These are phyloP conservation scores for Monosporozyma aquatica DNA, from an alignment of 805 yeast species.

Conservation along the genomic window DNA sequence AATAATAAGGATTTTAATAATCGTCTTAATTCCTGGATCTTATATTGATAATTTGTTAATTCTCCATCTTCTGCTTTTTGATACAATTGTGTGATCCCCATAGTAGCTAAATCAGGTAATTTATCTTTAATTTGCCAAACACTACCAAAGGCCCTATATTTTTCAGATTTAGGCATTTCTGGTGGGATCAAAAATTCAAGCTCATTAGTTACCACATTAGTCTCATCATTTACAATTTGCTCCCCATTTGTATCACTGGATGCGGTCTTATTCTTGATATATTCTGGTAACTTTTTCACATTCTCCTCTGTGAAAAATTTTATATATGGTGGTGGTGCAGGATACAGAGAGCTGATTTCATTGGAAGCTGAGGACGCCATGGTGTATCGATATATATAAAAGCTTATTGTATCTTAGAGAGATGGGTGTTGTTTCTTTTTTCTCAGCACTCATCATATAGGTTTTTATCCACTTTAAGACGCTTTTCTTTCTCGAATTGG, in stretches of 20 bases:
- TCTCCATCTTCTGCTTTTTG: constrained; percentile 18
- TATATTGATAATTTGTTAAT: constrained; percentile 35
- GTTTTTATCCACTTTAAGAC: no score
- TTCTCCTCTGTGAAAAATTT: constrained; percentile 67
- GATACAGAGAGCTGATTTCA: constrained; percentile 64
- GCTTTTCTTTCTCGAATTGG: no score
- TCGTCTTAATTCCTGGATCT: constrained; percentile 66
- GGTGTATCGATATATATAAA: no score
- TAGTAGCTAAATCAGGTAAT: constrained; percentile 62
- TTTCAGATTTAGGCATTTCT: constrained; percentile 45
- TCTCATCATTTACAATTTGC: constrained; percentile 3
- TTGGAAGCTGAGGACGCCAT: constrained; percentile 8
- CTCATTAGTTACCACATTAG: constrained; percentile 7
- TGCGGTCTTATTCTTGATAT: constrained; percentile 14
- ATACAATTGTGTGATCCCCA: constrained; percentile 74
- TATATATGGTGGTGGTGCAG: constrained; percentile 87
- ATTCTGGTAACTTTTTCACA: constrained; percentile 34
- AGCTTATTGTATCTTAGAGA: no score
- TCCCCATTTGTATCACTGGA: not conserved
- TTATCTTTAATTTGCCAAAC: constrained; percentile 74
- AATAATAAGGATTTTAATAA: constrained; percentile 69
- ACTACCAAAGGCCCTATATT: constrained; percentile 82
- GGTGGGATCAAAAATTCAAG: constrained; percentile 60
- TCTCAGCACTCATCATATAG: not conserved
- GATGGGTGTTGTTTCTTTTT: no score